phyloP scores from a whole-genome alignment of 2,329 filamentous ascomycete genomes.

The Paraphoma chrysanthemicola region DNA sequence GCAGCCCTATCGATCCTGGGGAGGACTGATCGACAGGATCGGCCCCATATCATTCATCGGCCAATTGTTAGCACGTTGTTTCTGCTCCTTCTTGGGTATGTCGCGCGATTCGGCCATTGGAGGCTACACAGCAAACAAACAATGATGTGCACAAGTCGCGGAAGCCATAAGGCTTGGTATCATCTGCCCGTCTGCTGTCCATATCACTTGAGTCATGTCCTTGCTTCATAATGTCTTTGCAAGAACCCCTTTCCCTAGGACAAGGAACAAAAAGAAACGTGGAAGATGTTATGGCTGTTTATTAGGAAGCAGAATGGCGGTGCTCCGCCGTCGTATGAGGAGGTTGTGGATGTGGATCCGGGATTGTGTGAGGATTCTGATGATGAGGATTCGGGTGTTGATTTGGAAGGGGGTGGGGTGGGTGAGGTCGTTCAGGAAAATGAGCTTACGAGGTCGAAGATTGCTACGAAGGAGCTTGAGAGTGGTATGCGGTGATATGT shows the following conservation, averaged over 20 bases:
- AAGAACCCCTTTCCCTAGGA: slow-evolving; percentile 4
- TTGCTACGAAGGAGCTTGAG: too few species aligned
- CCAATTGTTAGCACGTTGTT: too few species aligned
- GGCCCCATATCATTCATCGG: background rate
- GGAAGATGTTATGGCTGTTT: slow-evolving; percentile 4
- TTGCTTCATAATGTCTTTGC: background rate
- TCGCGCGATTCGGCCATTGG: background rate
- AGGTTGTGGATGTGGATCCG: background rate
- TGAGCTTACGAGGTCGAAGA: too few species aligned
- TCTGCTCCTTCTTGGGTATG: background rate
- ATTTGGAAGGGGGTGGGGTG: too few species aligned
- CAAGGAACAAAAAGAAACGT: background rate
- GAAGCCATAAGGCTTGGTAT: background rate
- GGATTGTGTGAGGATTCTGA: background rate
- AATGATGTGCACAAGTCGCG: background rate
- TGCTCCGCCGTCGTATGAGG: background rate
- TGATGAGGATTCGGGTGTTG: too few species aligned
- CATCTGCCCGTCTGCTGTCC: background rate
- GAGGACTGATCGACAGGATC: background rate
- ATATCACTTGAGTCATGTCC: background rate
- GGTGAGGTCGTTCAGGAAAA: too few species aligned
- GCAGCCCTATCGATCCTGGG: too few species aligned
- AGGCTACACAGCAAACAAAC: background rate
- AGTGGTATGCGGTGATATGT: too few species aligned
- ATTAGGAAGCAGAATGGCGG: background rate